phyloP scores from a whole-genome alignment of 148 eudicot species.

The Fallopia convolvulus region DNA sequence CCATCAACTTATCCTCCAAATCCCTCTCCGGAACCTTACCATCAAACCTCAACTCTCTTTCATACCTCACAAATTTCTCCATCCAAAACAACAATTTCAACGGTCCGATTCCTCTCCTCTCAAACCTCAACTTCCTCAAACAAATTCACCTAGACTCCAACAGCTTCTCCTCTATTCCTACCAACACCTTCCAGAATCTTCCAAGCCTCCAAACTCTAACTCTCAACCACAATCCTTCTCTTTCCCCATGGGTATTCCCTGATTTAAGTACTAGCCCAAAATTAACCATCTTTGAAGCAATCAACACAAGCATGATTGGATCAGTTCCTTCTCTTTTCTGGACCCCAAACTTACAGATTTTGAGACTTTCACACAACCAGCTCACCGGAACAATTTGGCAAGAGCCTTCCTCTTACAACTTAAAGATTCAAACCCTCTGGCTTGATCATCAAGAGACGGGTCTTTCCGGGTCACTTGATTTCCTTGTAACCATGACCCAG shows the following conservation, averaged over 20 bases:
- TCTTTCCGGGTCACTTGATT: constrained; percentile 30
- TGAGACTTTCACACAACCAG: constrained; percentile 40
- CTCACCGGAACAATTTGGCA: constrained; percentile 24
- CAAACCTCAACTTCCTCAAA: constrained; percentile 31
- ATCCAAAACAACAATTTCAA: constrained; percentile 45
- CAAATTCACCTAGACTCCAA: constrained; percentile 34
- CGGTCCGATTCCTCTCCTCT: constrained; percentile 45
- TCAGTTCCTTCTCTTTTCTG: constrained; percentile 19
- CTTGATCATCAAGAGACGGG: constrained; percentile 37
- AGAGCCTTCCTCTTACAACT: constrained; percentile 29
- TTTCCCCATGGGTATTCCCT: constrained; percentile 46
- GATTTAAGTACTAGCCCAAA: constrained; percentile 21
- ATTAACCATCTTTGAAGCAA: constrained; percentile 27
- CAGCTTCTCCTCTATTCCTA: constrained; percentile 31
- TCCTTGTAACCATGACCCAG: constrained; percentile 32
- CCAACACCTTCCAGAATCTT: constrained; percentile 32
- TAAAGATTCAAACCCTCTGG: constrained; percentile 31
- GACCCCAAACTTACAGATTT: constrained; percentile 27
- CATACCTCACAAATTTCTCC: constrained; percentile 36
- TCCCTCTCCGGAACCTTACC: constrained; percentile 51
- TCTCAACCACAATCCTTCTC: constrained; percentile 24
- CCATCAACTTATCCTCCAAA: constrained; percentile 32
- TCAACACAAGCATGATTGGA: constrained; percentile 29
- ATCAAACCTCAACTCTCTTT: constrained; percentile 28
- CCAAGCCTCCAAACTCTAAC: constrained; percentile 27